Base-by-base conservation (phyloP, 495 filamentous ascomycete species). In the Penicillium manginii region DNA sequence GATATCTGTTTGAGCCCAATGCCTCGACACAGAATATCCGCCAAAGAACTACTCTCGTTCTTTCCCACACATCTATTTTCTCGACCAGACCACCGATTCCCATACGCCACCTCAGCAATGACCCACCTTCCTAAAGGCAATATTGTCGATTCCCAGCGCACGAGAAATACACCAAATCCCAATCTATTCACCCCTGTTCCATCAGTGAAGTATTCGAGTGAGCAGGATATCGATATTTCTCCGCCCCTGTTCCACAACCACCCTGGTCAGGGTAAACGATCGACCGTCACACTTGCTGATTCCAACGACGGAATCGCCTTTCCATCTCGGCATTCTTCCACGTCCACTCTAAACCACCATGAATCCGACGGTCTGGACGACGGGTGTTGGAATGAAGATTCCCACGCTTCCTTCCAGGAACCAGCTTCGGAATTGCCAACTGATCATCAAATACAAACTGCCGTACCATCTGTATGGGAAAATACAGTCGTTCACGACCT, bases 1-100 rank as follows among this genome's bases (percentile, higher is more conserved):
- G 73, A 78, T 17, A 78, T 80, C 49, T 88, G 86, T 61, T 72
- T 89, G 22, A 82, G 75, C 55, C 75, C 80, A 26, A 69, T 72
- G 40, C 87, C 86, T 21, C 80, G 80, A 57, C 71, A 83, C 39
- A 73, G 84, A 45, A 62, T 81, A 17, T 77, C 82, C 21, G 84
- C 84, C 17, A 85, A 83, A 57, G 84, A 87, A 19, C 74, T 87
- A 26, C 66, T 87, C 17, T 55, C 49, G 1, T 65, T 80, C 31
- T 86, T 86, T 58, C 84, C 84, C 21, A 52, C 59, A 7, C 54
- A 62, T 51, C 59, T 66, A 11, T 54, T 55, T 21, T 49, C 52
- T 43, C 42, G 45, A 42, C 9, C 40, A 26, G 8, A 54, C 3
- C 46, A 65, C 17, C 22, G 55, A 2, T 26, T 40, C 19, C 51